Conservation (phyloP, 441 rosid species). For the Erodium chrysanthum region DNA sequence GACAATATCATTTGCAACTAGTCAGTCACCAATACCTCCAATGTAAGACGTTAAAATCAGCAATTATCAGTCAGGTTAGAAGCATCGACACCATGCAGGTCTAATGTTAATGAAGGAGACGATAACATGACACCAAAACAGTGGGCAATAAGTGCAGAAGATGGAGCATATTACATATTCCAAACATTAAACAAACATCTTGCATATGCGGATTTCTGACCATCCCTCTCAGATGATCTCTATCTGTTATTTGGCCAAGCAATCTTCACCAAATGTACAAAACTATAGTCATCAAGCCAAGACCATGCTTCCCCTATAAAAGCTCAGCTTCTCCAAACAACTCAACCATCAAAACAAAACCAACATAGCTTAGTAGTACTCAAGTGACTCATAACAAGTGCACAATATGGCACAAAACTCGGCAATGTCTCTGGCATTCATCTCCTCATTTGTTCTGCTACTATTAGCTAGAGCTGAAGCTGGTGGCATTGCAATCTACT, state of each 20-base stretch:
- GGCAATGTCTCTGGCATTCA: background rate
- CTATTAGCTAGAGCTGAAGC: background rate
- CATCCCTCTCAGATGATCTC: background rate
- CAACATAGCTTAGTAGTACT: background rate
- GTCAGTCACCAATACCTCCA: background rate
- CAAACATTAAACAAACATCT: background rate
- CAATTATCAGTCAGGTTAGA: background rate
- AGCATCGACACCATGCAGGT: background rate
- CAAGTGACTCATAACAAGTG: background rate
- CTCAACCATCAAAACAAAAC: background rate
- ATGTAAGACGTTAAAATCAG: background rate
- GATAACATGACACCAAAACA: background rate
- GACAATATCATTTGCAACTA: background rate
- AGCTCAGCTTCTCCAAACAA: background rate
- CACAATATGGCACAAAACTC: background rate
- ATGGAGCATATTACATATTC: background rate
- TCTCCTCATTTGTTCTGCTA: background rate
- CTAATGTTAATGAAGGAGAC: background rate
- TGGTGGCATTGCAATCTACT: conserved; percentile 15
- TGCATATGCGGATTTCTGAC: background rate
- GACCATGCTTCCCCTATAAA: background rate
- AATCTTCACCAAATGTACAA: background rate
- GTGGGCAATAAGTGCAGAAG: background rate
- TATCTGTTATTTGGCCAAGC: background rate
- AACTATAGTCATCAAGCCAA: background rate